Percentiles rank a stretch among this genome's conserved stretches.
Evolutionary conservation across 129 eudicot genomes (phyloP).

Genomic region (Silybum marianum): DNA sequence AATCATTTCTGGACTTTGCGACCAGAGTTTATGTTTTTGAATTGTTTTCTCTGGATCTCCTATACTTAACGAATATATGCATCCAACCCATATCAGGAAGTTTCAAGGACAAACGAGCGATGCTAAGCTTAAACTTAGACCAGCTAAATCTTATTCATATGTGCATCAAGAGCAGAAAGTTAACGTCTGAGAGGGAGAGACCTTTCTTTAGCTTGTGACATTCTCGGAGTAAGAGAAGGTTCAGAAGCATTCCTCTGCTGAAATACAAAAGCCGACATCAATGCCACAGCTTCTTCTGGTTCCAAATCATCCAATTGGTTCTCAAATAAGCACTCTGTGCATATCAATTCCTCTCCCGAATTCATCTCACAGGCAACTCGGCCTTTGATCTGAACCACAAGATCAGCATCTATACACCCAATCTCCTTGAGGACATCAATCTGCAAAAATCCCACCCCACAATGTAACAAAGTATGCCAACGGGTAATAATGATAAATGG

Average conservation of each 20-base stretch:
- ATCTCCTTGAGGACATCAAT: conserved; percentile 87
- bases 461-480: conserved; percentile 10
- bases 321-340: conserved; percentile 98
- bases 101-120: neutral
- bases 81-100: no score
- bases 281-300: conserved; percentile 99
- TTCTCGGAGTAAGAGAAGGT: conserved; percentile 89
- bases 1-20: no score
- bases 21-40: no score
- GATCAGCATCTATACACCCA: conserved; percentile 90
- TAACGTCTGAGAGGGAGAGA: conserved; percentile 15
- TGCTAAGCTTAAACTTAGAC: neutral
- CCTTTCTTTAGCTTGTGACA: conserved; percentile 77
- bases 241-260: conserved; percentile 96
- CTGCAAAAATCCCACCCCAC: conserved; percentile 43
- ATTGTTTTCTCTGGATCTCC: no score
- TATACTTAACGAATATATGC: no score
- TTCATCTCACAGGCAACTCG: conserved; percentile 99
- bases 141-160: neutral
- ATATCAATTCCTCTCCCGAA: conserved; percentile 98
- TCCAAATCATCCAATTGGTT: conserved; percentile 92
- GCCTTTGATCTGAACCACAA: conserved; percentile 95
- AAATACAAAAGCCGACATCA: conserved; percentile 97
- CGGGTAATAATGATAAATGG: neutral
- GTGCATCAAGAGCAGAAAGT: neutral